These are phyloP conservation scores for Aristolochia californica DNA, from an alignment of 164 flowering plant species.

Conservation along the genomic window DNA sequence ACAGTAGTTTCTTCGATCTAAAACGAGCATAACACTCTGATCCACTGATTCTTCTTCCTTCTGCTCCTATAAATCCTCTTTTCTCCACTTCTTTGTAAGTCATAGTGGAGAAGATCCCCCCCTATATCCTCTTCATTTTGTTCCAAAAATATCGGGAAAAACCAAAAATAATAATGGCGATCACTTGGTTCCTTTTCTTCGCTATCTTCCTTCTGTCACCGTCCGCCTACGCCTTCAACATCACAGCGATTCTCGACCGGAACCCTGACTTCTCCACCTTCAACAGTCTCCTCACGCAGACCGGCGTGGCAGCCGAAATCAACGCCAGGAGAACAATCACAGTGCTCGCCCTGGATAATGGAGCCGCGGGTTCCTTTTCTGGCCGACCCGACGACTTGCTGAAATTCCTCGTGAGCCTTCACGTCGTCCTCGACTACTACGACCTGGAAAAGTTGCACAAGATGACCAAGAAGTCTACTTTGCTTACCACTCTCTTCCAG, in stretches of 20 bases:
- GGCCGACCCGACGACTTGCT: conserved; percentile 18
- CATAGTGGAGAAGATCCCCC: too few relatives aligned
- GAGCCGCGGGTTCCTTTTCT: conserved; percentile 2
- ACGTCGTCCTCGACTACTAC: conserved; percentile 60
- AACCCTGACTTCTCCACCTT: conserved; percentile 37
- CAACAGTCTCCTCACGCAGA: conserved; percentile 40
- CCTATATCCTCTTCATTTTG: too few relatives aligned
- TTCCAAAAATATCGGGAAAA: background rate
- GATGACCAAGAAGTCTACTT: conserved; percentile 17
- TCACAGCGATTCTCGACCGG: conserved; percentile 40
- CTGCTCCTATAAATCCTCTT: background rate
- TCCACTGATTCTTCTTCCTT: background rate
- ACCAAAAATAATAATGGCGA: background rate
- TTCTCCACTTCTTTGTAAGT: background rate
- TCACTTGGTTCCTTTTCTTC: background rate
- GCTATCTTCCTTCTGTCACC: conserved; percentile 21
- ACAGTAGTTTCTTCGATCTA: too few relatives aligned
- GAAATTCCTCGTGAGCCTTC: conserved; percentile 32
- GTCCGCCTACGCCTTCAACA: conserved; percentile 40
- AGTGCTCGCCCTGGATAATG: conserved; percentile 45
- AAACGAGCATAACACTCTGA: background rate
- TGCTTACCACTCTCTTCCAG: conserved; percentile 55
- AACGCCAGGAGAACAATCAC: conserved; percentile 53
- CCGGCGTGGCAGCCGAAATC: conserved; percentile 31
- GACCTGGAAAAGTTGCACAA: conserved; percentile 31